Conservation (phyloP, 2,329 filamentous ascomycete species). For the Penicillium sp. region DNA sequence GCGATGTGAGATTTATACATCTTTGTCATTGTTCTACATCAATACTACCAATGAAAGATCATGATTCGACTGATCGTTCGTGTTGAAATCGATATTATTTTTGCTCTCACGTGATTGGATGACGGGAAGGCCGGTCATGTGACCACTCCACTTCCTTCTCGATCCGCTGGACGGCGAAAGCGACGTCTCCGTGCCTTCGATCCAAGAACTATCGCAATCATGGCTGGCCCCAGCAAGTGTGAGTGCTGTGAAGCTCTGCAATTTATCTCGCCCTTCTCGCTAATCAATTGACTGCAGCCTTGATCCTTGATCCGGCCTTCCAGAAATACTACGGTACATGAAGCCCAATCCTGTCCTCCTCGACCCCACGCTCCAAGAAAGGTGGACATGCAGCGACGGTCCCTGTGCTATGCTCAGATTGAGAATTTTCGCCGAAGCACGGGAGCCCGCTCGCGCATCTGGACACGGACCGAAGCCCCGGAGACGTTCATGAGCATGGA, state of each 20-base stretch:
- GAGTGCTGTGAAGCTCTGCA: slow-evolving; percentile 14
- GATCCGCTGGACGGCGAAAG: slow-evolving; percentile 5
- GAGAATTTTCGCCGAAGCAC: no score
- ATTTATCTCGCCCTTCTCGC: slow-evolving; percentile 36
- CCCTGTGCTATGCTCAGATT: background rate
- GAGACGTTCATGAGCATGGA: background rate
- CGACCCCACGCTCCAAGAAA: background rate
- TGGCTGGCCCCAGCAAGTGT: slow-evolving; percentile 55
- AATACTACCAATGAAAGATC: no score
- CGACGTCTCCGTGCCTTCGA: slow-evolving; percentile 13
- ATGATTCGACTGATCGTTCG: background rate
- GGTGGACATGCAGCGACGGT: background rate
- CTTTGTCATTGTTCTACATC: no score
- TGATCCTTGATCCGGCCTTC: slow-evolving; percentile 46
- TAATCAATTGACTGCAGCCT: slow-evolving; percentile 50
- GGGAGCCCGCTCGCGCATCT: background rate
- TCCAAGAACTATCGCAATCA: slow-evolving; percentile 34
- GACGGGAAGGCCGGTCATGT: slow-evolving; percentile 6
- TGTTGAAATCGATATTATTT: background rate
- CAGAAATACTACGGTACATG: slow-evolving; percentile 53
- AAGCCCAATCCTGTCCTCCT: slow-evolving; percentile 13
- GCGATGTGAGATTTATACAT: no score
- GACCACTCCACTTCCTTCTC: slow-evolving; percentile 16
- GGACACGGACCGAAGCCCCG: background rate
- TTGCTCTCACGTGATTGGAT: background rate